Percentiles rank a stretch among this genome's conserved stretches.
phyloP scores from a whole-genome alignment of 2,329 filamentous ascomycete genomes.

The Trichoderma breve region DNA sequence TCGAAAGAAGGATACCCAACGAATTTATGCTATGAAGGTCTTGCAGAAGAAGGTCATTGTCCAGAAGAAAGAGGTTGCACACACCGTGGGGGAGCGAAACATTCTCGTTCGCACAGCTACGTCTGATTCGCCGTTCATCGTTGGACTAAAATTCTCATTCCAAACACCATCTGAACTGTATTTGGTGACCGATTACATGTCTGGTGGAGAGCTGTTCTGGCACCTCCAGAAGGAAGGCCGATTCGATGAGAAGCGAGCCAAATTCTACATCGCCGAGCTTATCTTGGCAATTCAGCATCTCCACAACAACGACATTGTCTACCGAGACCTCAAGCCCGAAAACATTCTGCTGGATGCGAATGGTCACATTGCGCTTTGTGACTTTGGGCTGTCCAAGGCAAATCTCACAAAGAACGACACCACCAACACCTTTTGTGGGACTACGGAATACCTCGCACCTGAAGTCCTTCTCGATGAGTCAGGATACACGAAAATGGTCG shows the following conservation, averaged over 20 bases:
- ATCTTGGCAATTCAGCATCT: slow-evolving; percentile 93
- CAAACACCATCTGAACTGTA: slow-evolving; percentile 96
- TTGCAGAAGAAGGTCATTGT: slow-evolving; percentile 99
- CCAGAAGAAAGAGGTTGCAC: slow-evolving; percentile 98
- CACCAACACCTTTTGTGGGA: slow-evolving; percentile 98
- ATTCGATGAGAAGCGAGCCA: slow-evolving; percentile 90
- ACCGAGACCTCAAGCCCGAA: slow-evolving; percentile 94
- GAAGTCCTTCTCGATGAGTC: slow-evolving; percentile 94
- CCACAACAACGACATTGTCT: slow-evolving; percentile 96
- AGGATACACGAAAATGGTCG: slow-evolving; percentile 99
- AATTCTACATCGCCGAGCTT: slow-evolving; percentile 98
- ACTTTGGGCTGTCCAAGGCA: slow-evolving; percentile 96
- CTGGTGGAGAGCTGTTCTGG: slow-evolving; percentile 97
- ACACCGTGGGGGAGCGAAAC: slow-evolving; percentile 94
- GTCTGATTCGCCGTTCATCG: slow-evolving; percentile 94
- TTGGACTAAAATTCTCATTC: slow-evolving; percentile 97
- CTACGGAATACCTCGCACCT: slow-evolving; percentile 93
- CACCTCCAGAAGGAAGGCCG: slow-evolving; percentile 95
- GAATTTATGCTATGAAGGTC: slow-evolving; percentile 99
- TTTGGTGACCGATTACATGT: slow-evolving; percentile 99
- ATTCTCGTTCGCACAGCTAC: slow-evolving; percentile 95
- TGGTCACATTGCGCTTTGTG: slow-evolving; percentile 94
- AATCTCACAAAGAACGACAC: slow-evolving; percentile 96
- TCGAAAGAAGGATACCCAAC: slow-evolving; percentile 89
- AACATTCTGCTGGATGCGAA: slow-evolving; percentile 97